phyloP scores from a whole-genome alignment of 805 yeast species.

The Kazachstania bromeliacearum region DNA sequence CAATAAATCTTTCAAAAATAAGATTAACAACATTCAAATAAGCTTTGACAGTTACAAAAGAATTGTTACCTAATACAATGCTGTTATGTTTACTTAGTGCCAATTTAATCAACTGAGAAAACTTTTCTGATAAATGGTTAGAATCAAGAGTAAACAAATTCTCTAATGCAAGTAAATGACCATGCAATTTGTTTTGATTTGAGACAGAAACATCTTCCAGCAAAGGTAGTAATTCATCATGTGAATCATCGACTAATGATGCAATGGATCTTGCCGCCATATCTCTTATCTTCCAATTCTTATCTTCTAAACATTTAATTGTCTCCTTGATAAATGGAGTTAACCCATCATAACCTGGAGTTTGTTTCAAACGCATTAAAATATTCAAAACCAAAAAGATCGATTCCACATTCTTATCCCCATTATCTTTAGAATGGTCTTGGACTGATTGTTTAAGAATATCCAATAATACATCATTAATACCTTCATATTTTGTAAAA shows the following conservation, averaged over 20 bases:
- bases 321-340: slow-evolving; percentile 44
- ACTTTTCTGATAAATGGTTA: background rate
- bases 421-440: slow-evolving; percentile 8
- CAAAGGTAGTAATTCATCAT: slow-evolving; percentile 24
- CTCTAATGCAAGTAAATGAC: slow-evolving; percentile 41
- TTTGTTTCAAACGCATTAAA: slow-evolving; percentile 56
- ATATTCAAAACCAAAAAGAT: slow-evolving; percentile 71
- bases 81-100: background rate
- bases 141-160: background rate
- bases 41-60: slow-evolving; percentile 4
- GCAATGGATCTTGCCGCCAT: slow-evolving; percentile 69
- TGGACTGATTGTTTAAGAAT: slow-evolving; percentile 31
- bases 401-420: slow-evolving; percentile 39
- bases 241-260: slow-evolving; percentile 34
- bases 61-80: background rate
- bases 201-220: slow-evolving; percentile 14
- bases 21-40: slow-evolving; percentile 18
- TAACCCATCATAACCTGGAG: slow-evolving; percentile 45
- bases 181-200: slow-evolving; percentile 48
- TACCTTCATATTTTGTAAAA: slow-evolving; percentile 52
- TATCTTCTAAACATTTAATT: slow-evolving; percentile 39
- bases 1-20: background rate
- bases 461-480: slow-evolving; percentile 40
- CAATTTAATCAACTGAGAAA: background rate
- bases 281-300: slow-evolving; percentile 78